Evolutionary conservation across 2,329 filamentous ascomycete genomes (phyloP).

Genomic region (Lecanicillium sp.): DNA sequence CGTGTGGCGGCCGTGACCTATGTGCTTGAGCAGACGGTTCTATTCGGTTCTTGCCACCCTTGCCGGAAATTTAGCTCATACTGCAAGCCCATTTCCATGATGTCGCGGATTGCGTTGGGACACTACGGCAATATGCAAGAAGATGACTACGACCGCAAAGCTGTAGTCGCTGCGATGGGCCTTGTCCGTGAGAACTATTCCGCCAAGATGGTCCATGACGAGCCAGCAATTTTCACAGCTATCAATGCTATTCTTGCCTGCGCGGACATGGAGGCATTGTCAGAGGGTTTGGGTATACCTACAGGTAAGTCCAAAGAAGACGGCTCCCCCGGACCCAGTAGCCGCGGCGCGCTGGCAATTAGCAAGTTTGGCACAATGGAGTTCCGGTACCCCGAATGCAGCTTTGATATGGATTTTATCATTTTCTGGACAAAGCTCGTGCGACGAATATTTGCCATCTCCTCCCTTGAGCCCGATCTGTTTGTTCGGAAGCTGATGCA

Average conservation of each 20-base stretch:
- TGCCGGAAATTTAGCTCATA: constrained; percentile 13
- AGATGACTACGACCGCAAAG: neutral
- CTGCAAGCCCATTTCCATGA: constrained; percentile 12
- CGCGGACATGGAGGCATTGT: too few species aligned
- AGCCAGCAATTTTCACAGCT: too few species aligned
- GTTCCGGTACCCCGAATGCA: constrained; percentile 20
- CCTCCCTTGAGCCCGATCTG: constrained; percentile 9
- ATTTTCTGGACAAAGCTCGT: constrained; percentile 16
- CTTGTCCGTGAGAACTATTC: too few species aligned
- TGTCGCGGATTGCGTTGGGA: constrained; percentile 13
- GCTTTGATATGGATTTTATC: constrained; percentile 17
- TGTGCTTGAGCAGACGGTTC: constrained; percentile 15
- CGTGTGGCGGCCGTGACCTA: constrained; percentile 14
- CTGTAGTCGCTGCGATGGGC: too few species aligned
- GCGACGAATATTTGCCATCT: constrained; percentile 15
- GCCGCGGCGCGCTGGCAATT: constrained; percentile 14
- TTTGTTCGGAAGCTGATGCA: constrained; percentile 13
- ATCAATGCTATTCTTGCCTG: too few species aligned
- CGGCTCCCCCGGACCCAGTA: too few species aligned
- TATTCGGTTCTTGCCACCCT: constrained; percentile 16
- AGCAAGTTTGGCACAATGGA: constrained; percentile 17
- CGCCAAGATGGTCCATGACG: too few species aligned
- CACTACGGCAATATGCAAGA: neutral
- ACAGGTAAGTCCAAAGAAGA: too few species aligned
- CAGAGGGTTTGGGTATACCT: too few species aligned